Evolutionary conservation across 2,329 filamentous ascomycete species (phyloP), one percentile per base, ranked within the genome.

Genomic region (Curvularia sp.): DNA sequence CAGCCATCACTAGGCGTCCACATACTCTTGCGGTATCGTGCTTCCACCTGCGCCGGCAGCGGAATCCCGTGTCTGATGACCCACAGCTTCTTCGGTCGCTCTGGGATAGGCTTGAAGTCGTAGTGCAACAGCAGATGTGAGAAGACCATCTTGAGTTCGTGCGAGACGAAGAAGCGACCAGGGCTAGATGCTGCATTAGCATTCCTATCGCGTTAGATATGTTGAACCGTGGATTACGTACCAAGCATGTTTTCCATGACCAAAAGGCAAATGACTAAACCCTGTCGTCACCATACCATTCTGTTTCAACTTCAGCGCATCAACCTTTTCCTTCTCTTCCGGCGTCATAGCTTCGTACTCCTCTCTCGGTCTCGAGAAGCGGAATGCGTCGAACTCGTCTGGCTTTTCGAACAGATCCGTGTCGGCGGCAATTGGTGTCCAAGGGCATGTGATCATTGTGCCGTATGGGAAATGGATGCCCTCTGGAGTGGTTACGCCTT

Each of bases 401-500:
- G 65, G 52, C 3, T 61, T 48, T 1, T 59, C 60, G 20, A 70
- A 58, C 12, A 71, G 31, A 3, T 64, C 60, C 1, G 55, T 49
- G 31, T 74, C 71, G 9, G 50, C 15, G 5, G 68, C 65, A 8
- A 70, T 26, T 2, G 60, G 53, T 12, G 44, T 49, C 67, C 68
- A 71, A 5, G 68, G 62, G 42, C 56, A 67, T 9, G 64, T 58
- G 7, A 72, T 26, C 2, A 62, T 28, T 8, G 67, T 61, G 10
- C 71, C 65, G 43, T 63, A 58, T 13, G 58, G 44, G 4, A 67
- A n/a, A 51, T 64, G 55, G 3, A 62, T 20, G 28, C 66, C 66
- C 80, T 98, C 94, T 6, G 94, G 95, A 33, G 93, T 87, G 15
- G 92, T 88, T 74, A 98, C 96, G 33, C 89, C 88, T 46, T 98